Percentiles rank a stretch among this genome's conserved stretches.
Evolutionary conservation across 176 grass and related monocot species (phyloP).

Genomic region (Miscanthus lutarioriparius): DNA sequence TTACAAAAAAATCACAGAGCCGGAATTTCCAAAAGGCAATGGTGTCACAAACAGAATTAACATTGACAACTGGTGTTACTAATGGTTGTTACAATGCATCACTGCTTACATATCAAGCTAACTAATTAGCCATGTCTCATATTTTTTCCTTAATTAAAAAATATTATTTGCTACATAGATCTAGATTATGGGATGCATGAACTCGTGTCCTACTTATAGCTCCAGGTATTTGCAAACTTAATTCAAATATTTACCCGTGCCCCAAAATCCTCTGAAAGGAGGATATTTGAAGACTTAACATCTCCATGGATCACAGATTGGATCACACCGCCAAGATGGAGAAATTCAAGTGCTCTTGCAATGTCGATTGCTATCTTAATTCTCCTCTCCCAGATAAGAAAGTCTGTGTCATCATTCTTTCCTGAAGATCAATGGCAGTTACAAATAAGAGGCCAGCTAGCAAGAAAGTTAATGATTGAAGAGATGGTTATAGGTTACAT

Average conservation of each 20-base stretch:
- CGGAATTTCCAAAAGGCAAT: slow-evolving; percentile 40
- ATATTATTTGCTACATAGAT: not conserved
- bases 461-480: not conserved
- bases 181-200: not conserved
- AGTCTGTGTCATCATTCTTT: slow-evolving; percentile 43
- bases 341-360: slow-evolving; percentile 81
- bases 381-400: slow-evolving; percentile 74
- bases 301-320: slow-evolving; percentile 86
- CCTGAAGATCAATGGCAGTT: slow-evolving; percentile 48
- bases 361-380: slow-evolving; percentile 71
- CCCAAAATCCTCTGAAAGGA: slow-evolving; percentile 77
- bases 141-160: not conserved
- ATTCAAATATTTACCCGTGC: slow-evolving; percentile 64
- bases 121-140: not conserved
- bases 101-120: slow-evolving; percentile 17
- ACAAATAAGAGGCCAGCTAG: not conserved
- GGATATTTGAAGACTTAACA: slow-evolving; percentile 96
- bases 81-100: slow-evolving; percentile 10
- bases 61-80: not conserved
- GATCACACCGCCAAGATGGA: slow-evolving; percentile 58
- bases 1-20: slow-evolving; percentile 47
- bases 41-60: slow-evolving; percentile 36
- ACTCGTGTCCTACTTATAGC: not conserved
- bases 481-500: not conserved
- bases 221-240: slow-evolving; percentile 17